phyloP scores from a whole-genome alignment of 257 asterid genomes.

The Ilex asprella region DNA sequence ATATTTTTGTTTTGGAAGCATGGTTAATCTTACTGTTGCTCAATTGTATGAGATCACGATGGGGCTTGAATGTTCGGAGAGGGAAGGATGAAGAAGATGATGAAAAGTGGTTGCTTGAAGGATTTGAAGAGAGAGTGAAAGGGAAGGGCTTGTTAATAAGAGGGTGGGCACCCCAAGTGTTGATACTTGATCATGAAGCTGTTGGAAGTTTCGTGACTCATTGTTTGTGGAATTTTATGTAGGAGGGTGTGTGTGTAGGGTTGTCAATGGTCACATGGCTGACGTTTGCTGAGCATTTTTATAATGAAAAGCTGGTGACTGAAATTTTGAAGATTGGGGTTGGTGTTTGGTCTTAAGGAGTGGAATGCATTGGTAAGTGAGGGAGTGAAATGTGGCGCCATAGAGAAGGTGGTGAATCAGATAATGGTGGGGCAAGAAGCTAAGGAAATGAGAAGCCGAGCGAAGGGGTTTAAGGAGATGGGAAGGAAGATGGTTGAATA shows the following conservation, averaged over 20 bases:
- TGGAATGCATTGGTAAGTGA: conserved; percentile 16
- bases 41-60: no score
- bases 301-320: conserved; percentile 36
- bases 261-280: conserved; percentile 57
- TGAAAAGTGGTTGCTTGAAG: no score
- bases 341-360: conserved; percentile 25
- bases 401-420: conserved; percentile 19
- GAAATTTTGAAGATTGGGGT: conserved; percentile 32
- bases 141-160: no score
- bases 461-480: conserved; percentile 19
- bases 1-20: conserved; percentile 60
- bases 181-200: no score
- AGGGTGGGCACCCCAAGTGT: no score
- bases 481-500: conserved; percentile 40
- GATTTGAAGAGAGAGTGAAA: no score
- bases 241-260: conserved; percentile 40
- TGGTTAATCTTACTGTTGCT: conserved; percentile 19
- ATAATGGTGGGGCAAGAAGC: conserved; percentile 32
- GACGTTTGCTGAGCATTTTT: conserved; percentile 38
- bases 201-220: no score
- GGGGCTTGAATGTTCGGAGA: no score
- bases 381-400: conserved; percentile 21
- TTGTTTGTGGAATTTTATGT: no score
- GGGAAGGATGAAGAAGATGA: no score
- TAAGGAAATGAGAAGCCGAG: conserved; percentile 26